Evolutionary conservation across 2,329 filamentous ascomycete genomes (phyloP).

Genomic region (Talaromyces rugulosus): DNA sequence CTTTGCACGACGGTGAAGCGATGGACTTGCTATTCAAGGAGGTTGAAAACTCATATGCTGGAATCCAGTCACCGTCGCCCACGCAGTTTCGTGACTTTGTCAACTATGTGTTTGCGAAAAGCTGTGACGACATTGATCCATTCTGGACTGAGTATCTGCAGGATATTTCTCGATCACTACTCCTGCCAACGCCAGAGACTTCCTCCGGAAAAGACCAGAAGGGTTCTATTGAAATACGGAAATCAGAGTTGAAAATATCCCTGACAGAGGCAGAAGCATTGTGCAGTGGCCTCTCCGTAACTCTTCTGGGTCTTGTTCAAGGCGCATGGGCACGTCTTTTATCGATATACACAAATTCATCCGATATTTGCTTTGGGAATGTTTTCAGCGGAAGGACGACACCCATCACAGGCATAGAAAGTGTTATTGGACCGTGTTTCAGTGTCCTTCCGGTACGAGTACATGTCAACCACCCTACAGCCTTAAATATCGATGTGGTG

Average conservation of each 20-base stretch:
- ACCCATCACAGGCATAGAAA: slow-evolving; percentile 61
- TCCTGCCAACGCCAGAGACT: slow-evolving; percentile 18
- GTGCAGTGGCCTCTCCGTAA: slow-evolving; percentile 53
- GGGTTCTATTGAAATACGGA: neutral
- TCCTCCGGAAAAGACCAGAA: neutral
- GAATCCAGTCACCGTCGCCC: slow-evolving; percentile 44
- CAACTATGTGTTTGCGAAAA: slow-evolving; percentile 53
- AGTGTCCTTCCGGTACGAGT: slow-evolving; percentile 76
- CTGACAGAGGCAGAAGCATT: slow-evolving; percentile 47
- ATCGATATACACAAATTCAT: slow-evolving; percentile 48
- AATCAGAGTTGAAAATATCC: slow-evolving; percentile 27
- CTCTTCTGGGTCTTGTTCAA: slow-evolving; percentile 66
- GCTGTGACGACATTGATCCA: slow-evolving; percentile 2
- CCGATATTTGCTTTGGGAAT: slow-evolving; percentile 81
- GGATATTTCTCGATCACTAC: slow-evolving; percentile 44
- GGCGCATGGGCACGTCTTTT: slow-evolving; percentile 68
- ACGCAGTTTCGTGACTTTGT: slow-evolving; percentile 63
- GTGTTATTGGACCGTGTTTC: slow-evolving; percentile 83
- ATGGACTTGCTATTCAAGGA: slow-evolving; percentile 67
- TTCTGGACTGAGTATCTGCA: slow-evolving; percentile 65
- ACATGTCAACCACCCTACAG: slow-evolving; percentile 44
- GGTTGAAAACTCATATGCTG: slow-evolving; percentile 57
- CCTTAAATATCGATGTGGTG: slow-evolving; percentile 55
- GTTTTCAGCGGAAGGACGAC: slow-evolving; percentile 74
- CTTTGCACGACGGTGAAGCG: slow-evolving; percentile 79